Percentiles rank a stretch among this genome's conserved stretches.
These are phyloP conservation scores for Entophlyctis helioformis DNA, from an alignment of 192 early-diverging fungal genomes.

Conservation along the genomic window DNA sequence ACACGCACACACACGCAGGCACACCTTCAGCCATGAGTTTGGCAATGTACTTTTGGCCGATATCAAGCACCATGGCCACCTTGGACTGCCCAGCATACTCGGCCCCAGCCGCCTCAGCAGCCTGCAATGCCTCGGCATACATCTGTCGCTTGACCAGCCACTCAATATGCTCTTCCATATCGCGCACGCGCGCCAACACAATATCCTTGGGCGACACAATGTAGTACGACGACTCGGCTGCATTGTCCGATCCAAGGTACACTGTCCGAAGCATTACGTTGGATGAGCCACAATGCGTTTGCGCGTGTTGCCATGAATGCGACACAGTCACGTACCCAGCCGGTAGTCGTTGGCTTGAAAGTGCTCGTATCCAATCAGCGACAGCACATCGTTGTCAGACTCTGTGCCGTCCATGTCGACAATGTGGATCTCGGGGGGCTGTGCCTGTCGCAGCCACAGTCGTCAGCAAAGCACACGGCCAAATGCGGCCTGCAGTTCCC, in stretches of 20 bases:
- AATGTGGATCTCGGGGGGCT: slow-evolving; percentile 84
- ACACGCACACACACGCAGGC: neutral
- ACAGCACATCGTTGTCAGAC: slow-evolving; percentile 76
- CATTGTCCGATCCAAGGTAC: slow-evolving; percentile 10
- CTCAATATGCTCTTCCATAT: slow-evolving; percentile 83
- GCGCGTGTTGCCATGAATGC: neutral
- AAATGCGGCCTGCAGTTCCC: too few relatives aligned
- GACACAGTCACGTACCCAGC: slow-evolving; percentile 59
- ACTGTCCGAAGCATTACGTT: too few relatives aligned
- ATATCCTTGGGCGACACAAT: slow-evolving; percentile 91
- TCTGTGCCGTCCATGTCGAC: slow-evolving; percentile 70
- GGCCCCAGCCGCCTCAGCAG: slow-evolving; percentile 46
- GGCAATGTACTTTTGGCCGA: slow-evolving; percentile 72
- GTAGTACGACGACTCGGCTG: slow-evolving; percentile 71
- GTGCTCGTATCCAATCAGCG: slow-evolving; percentile 71
- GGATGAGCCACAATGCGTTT: too few relatives aligned
- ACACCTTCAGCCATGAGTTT: slow-evolving; percentile 57
- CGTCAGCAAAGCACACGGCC: too few relatives aligned
- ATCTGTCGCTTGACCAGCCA: slow-evolving; percentile 75
- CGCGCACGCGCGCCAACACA: slow-evolving; percentile 76
- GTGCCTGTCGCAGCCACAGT: slow-evolving; percentile 16
- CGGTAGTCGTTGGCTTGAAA: slow-evolving; percentile 93
- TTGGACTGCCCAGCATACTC: slow-evolving; percentile 14
- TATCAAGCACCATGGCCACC: slow-evolving; percentile 47
- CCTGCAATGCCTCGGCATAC: slow-evolving; percentile 69